phyloP scores from a whole-genome alignment of 2,329 filamentous ascomycete species.

The Pseudogymnoascus sp. region DNA sequence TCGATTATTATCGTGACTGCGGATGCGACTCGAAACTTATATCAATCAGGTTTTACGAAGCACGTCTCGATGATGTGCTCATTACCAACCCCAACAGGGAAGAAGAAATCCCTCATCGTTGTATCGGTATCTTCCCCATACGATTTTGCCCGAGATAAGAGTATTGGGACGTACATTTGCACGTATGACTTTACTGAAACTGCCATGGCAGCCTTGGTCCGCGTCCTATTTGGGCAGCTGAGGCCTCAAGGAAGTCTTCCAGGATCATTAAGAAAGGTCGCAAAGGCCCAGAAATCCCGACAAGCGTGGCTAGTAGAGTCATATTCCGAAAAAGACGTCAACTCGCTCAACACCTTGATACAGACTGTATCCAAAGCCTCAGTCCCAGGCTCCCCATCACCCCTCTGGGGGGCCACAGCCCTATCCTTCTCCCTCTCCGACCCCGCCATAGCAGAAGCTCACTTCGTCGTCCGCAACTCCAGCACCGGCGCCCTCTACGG shows the following conservation, averaged over 20 bases:
- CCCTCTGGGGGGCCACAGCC: slow-evolving; percentile 59
- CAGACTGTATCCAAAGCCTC: slow-evolving; percentile 61
- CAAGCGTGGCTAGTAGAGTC: slow-evolving; percentile 93
- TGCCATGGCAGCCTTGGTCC: slow-evolving; percentile 75
- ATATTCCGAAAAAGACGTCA: slow-evolving; percentile 72
- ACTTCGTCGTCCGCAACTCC: slow-evolving; percentile 91
- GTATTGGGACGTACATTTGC: slow-evolving; percentile 87
- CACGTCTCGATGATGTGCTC: slow-evolving; percentile 95
- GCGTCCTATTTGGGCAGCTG: slow-evolving; percentile 73
- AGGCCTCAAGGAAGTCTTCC: slow-evolving; percentile 53
- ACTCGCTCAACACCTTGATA: slow-evolving; percentile 69
- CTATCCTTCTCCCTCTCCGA: slow-evolving; percentile 70
- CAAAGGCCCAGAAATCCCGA: slow-evolving; percentile 79
- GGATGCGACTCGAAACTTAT: slow-evolving; percentile 88
- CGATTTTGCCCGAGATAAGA: slow-evolving; percentile 89
- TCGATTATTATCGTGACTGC: slow-evolving; percentile 88
- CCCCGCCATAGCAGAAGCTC: slow-evolving; percentile 66
- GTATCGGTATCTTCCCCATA: slow-evolving; percentile 93
- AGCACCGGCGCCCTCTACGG: slow-evolving; percentile 87
- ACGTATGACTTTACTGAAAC: slow-evolving; percentile 96
- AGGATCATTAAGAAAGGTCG: slow-evolving; percentile 76
- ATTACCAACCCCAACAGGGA: slow-evolving; percentile 66
- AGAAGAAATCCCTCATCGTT: slow-evolving; percentile 84
- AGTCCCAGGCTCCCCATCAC: slow-evolving; percentile 56
- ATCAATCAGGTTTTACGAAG: slow-evolving; percentile 91